phyloP scores from a whole-genome alignment of 2,329 filamentous ascomycete species.

The Beauveria sp. region DNA sequence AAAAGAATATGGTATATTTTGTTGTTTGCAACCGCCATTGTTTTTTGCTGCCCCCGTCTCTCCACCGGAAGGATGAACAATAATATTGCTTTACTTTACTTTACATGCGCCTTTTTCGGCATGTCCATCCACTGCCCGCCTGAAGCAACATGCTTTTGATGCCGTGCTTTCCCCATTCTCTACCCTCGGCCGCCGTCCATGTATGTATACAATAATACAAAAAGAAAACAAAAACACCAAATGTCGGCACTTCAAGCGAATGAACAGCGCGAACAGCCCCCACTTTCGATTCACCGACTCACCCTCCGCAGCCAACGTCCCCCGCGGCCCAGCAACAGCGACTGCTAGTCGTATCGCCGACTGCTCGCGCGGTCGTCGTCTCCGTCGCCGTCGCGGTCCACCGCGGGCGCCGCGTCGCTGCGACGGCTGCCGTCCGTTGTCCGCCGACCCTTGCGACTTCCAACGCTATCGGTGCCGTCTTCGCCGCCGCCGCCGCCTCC shows the following conservation, averaged over 20 bases:
- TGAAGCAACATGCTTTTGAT: too few relatives aligned
- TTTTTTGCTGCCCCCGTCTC: too few relatives aligned
- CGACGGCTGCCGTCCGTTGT: slow-evolving; percentile 29
- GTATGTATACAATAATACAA: background rate
- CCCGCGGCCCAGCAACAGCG: background rate
- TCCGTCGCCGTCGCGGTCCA: slow-evolving; percentile 36
- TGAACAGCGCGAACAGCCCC: too few relatives aligned
- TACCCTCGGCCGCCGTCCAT: background rate
- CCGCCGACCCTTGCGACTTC: slow-evolving; percentile 31
- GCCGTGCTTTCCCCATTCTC: too few relatives aligned
- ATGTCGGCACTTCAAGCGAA: too few relatives aligned
- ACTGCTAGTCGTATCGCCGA: slow-evolving; percentile 7
- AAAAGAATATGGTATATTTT: too few relatives aligned
- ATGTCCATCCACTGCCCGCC: too few relatives aligned
- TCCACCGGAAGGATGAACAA: too few relatives aligned
- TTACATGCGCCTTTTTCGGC: too few relatives aligned
- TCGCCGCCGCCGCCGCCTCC: slow-evolving; percentile 29
- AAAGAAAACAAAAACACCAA: background rate
- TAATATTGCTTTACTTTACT: too few relatives aligned
- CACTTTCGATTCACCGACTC: background rate
- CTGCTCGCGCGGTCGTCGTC: background rate
- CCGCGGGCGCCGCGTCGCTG: slow-evolving; percentile 34
- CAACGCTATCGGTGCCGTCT: slow-evolving; percentile 27
- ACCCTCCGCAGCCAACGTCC: background rate
- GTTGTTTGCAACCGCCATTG: too few relatives aligned